Percentiles rank a stretch among this genome's conserved stretches.
Evolutionary conservation across 306 rosid species (phyloP).

Genomic region (Casuarina glauca): DNA sequence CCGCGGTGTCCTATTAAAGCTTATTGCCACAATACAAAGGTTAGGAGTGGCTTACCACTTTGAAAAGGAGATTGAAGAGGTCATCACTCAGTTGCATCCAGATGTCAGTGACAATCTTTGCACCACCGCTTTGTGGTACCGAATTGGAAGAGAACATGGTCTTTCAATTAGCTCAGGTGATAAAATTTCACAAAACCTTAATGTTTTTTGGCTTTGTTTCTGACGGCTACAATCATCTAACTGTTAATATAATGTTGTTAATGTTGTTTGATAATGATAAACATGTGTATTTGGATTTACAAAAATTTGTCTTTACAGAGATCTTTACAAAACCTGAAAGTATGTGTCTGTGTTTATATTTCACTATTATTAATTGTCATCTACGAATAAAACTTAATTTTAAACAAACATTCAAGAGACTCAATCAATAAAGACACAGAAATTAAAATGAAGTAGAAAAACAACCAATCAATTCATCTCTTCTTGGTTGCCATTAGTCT

Average conservation of each 20-base stretch:
- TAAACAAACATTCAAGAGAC: too few species aligned
- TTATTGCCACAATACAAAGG: slow-evolving; percentile 20
- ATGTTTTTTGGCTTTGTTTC: too few species aligned
- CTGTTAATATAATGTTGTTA: not conserved
- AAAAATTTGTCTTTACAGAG: too few species aligned
- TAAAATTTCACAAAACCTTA: not conserved
- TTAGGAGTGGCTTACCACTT: slow-evolving; percentile 35
- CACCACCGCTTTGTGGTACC: slow-evolving; percentile 15
- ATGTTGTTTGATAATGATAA: too few species aligned
- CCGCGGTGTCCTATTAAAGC: not conserved
- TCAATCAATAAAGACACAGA: too few species aligned
- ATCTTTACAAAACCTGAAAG: too few species aligned
- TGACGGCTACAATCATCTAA: not conserved
- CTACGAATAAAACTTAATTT: too few species aligned
- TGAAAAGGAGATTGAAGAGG: slow-evolving; percentile 20
- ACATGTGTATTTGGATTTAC: too few species aligned
- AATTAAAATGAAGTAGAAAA: too few species aligned
- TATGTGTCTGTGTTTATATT: too few species aligned
- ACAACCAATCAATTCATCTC: too few species aligned
- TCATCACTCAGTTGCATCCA: not conserved
- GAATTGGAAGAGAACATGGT: slow-evolving; percentile 25
- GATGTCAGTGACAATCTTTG: not conserved
- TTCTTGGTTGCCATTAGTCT: not conserved
- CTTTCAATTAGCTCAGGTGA: slow-evolving; percentile 24
- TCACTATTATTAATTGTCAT: too few species aligned